Conservation (phyloP, 495 filamentous ascomycete species). For the Barbatosphaeria neglecta region DNA sequence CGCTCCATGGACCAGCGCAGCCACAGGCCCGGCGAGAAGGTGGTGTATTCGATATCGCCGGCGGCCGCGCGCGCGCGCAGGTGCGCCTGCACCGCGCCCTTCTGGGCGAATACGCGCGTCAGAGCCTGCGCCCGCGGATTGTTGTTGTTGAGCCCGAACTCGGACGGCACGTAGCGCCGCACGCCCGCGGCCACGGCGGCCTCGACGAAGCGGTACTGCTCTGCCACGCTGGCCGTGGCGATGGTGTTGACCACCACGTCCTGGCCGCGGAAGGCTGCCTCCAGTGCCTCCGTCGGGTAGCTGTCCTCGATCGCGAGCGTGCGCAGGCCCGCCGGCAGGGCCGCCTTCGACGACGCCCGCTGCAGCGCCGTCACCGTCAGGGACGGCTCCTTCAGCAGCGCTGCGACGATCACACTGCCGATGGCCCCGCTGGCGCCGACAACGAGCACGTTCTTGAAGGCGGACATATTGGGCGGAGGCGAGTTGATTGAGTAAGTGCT, state of each 20-base stretch:
- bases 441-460: conserved; percentile 14
- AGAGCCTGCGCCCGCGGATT: conserved; percentile 24
- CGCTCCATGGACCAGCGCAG: conserved; percentile 25
- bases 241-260: conserved; percentile 41
- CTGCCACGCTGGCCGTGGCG: conserved; percentile 13
- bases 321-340: conserved; percentile 4
- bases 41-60: conserved; percentile 28
- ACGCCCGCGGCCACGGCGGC: conserved; percentile 43
- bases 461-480: neutral
- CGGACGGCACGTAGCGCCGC: conserved; percentile 48
- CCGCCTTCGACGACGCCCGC: conserved; percentile 13
- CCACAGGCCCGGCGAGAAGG: conserved; percentile 27
- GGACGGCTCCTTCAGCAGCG: conserved; percentile 9
- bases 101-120: conserved; percentile 25
- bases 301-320: conserved; percentile 12
- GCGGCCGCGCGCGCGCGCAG: conserved; percentile 19
- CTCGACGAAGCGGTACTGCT: conserved; percentile 39
- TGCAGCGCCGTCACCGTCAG: conserved; percentile 14
- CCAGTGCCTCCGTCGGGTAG: conserved; percentile 31
- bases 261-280: conserved; percentile 29
- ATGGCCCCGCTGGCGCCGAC: conserved; percentile 16
- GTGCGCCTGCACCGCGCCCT: conserved; percentile 28
- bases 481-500: neutral
- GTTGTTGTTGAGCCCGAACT: conserved; percentile 44
- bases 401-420: conserved; percentile 11